Conservation (phyloP, 2,329 filamentous ascomycete genomes). For the Calonectria pseudoreteaudii region DNA sequence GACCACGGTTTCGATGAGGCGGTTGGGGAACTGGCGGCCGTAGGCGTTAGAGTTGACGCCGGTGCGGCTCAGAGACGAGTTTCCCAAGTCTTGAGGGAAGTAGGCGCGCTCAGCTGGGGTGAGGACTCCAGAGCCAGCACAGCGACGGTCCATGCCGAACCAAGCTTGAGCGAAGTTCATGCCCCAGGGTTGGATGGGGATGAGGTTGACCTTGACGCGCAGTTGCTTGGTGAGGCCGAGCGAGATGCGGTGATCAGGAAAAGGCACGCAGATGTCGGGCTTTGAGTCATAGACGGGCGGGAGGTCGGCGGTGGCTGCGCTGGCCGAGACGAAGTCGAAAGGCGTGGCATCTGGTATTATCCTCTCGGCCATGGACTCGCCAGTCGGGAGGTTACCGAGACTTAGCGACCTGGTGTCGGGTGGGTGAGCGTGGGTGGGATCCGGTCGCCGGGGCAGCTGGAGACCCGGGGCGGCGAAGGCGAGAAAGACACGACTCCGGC, state of each 20-base stretch:
- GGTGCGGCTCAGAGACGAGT: conserved; percentile 50
- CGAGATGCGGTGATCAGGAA: conserved; percentile 76
- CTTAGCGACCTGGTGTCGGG: conserved; percentile 40
- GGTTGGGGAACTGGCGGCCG: conserved; percentile 62
- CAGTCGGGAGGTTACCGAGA: conserved; percentile 71
- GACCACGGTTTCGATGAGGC: conserved; percentile 72
- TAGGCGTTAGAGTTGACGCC: conserved; percentile 58
- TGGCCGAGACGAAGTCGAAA: conserved; percentile 68
- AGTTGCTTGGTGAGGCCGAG: conserved; percentile 51
- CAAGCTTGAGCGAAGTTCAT: conserved; percentile 64
- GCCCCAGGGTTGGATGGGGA: conserved; percentile 70
- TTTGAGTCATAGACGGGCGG: conserved; percentile 72
- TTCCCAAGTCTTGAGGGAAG: conserved; percentile 50
- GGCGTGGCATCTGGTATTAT: conserved; percentile 59
- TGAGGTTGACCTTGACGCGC: conserved; percentile 62
- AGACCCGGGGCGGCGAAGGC: conserved; percentile 76
- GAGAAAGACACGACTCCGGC: conserved; percentile 76
- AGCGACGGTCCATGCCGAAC: conserved; percentile 45
- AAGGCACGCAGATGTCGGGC: conserved; percentile 69
- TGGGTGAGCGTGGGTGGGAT: conserved; percentile 73
- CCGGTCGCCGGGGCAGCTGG: conserved; percentile 65
- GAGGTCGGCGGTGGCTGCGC: conserved; percentile 69
- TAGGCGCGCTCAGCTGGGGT: conserved; percentile 51
- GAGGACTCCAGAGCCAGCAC: conserved; percentile 48
- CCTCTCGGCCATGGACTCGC: conserved; percentile 68